Evolutionary conservation across 2,329 filamentous ascomycete species (phyloP).

Genomic region (Pseudogymnoascus sp.): DNA sequence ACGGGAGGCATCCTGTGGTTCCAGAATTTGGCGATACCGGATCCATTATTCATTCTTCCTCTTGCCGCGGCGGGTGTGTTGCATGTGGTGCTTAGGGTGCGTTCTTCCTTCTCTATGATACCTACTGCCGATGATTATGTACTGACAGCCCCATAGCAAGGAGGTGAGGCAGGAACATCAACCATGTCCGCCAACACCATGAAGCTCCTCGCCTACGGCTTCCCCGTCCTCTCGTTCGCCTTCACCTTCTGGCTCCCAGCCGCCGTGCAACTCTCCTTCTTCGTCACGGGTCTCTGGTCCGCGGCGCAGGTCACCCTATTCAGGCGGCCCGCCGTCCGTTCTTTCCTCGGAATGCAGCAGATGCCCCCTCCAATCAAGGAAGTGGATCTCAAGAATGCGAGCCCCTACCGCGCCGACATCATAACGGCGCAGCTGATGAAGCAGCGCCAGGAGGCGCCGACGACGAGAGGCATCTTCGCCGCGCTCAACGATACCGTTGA

Average conservation of each 20-base stretch:
- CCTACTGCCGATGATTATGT: neutral
- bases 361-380: conserved; percentile 15
- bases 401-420: conserved; percentile 17
- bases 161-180: conserved; percentile 42
- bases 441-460: conserved; percentile 15
- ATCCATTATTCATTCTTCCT: conserved; percentile 75
- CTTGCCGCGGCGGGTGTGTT: conserved; percentile 53
- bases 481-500: conserved; percentile 25
- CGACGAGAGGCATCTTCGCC: conserved; percentile 27
- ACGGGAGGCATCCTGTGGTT: conserved; percentile 72
- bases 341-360: conserved; percentile 34
- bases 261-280: conserved; percentile 58
- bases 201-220: conserved; percentile 36
- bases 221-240: conserved; percentile 47
- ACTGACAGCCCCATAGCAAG: conserved; percentile 29
- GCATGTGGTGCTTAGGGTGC: conserved; percentile 34
- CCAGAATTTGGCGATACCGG: conserved; percentile 63
- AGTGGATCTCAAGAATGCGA: conserved; percentile 5
- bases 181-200: conserved; percentile 29
- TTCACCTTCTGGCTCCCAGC: conserved; percentile 45
- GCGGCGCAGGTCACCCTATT: conserved; percentile 40
- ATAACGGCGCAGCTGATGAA: conserved; percentile 13
- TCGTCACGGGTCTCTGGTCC: conserved; percentile 35
- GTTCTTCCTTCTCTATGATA: conserved; percentile 13
- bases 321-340: conserved; percentile 34